These are phyloP conservation scores for Polytrichum formosum DNA, from an alignment of 225 moss, liverwort and hornwort species.

Conservation along the genomic window DNA sequence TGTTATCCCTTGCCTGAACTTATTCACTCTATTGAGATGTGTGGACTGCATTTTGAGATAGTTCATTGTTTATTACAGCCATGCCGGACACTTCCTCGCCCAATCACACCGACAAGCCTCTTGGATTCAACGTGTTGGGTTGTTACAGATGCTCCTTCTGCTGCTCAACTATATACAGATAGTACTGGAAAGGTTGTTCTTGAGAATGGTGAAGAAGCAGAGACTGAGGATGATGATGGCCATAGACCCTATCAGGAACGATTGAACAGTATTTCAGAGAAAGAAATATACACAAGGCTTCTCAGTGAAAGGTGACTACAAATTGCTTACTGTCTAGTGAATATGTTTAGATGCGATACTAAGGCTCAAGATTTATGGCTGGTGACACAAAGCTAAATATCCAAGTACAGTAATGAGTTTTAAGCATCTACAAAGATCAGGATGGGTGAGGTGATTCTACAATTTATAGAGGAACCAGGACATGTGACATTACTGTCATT, in stretches of 20 bases:
- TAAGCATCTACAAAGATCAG: too few relatives aligned
- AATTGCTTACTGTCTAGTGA: too few relatives aligned
- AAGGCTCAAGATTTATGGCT: too few relatives aligned
- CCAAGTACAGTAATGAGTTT: too few relatives aligned
- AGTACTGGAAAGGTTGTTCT: constrained; percentile 40
- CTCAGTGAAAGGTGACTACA: constrained; percentile 37
- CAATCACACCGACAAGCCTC: constrained; percentile 46
- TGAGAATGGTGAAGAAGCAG: constrained; percentile 32
- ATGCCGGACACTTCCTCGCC: constrained; percentile 53
- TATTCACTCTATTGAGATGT: too few relatives aligned
- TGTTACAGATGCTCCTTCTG: constrained; percentile 40
- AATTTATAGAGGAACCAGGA: too few relatives aligned
- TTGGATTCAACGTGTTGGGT: constrained; percentile 47
- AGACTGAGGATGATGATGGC: constrained; percentile 32
- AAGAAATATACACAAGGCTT: constrained; percentile 51
- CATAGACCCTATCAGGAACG: constrained; percentile 24
- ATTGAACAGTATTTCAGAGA: constrained; percentile 32
- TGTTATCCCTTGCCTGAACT: too few relatives aligned
- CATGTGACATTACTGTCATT: background rate
- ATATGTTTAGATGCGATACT: too few relatives aligned
- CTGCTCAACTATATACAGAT: constrained; percentile 57
- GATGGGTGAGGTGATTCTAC: background rate
- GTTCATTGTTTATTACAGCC: constrained; percentile 31
- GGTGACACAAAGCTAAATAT: too few relatives aligned
- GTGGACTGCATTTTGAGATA: background rate